A percentile compares a stretch with the other conserved stretches of the same genome.
These are phyloP conservation scores for Lactifluus subvellereus DNA, from an alignment of 768 basidiomycete genomes.

Conservation along the genomic window DNA sequence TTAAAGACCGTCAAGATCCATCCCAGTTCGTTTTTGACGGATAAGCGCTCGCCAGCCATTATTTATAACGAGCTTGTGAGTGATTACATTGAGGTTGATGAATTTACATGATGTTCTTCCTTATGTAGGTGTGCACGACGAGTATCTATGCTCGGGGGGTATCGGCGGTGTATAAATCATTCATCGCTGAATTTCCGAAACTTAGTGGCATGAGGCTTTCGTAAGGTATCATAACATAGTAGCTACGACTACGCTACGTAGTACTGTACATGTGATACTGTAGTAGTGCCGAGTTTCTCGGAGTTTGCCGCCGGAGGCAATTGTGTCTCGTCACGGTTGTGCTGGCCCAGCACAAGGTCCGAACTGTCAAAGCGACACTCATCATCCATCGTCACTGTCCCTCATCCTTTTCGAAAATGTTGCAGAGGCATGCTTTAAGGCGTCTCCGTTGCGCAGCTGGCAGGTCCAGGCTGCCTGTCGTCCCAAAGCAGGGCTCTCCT, in stretches of 20 bases:
- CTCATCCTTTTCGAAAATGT: slow-evolving; percentile 27
- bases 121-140: slow-evolving; percentile 62
- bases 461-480: slow-evolving; percentile 25
- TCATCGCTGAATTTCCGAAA: slow-evolving; percentile 31
- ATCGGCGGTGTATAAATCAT: slow-evolving; percentile 66
- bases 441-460: slow-evolving; percentile 32
- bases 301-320: background rate
- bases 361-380: background rate
- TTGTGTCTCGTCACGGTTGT: background rate
- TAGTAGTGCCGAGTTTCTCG: background rate
- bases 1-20: slow-evolving; percentile 79
- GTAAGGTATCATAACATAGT: background rate
- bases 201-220: slow-evolving; percentile 4
- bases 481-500: slow-evolving; percentile 21
- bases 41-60: slow-evolving; percentile 80
- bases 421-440: slow-evolving; percentile 36
- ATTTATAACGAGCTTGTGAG: slow-evolving; percentile 91
- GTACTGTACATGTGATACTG: too few relatives aligned
- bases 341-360: background rate
- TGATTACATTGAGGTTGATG: slow-evolving; percentile 6
- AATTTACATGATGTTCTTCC: slow-evolving; percentile 1
- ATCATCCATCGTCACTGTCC: background rate
- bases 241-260: too few relatives aligned
- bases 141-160: slow-evolving; percentile 91
- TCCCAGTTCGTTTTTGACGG: slow-evolving; percentile 75